phyloP scores from a whole-genome alignment of 2,329 filamentous ascomycete species.

The Paraphaeosphaeria sporulosa region DNA sequence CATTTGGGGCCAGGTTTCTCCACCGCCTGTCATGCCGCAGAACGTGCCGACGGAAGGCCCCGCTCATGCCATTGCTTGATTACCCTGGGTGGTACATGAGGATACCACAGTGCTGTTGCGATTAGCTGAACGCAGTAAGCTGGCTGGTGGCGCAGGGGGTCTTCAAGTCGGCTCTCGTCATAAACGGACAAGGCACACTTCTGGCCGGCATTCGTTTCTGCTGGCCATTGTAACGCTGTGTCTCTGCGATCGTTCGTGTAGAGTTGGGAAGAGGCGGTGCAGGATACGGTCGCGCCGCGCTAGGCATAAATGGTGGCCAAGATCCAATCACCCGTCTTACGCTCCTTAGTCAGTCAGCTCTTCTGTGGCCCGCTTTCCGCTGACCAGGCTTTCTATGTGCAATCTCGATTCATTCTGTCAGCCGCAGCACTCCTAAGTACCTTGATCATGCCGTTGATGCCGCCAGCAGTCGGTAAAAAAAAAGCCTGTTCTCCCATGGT shows the following conservation, averaged over 20 bases:
- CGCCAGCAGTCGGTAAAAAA: not conserved
- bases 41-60: not conserved
- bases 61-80: not conserved
- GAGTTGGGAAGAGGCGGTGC: slow-evolving; percentile 4
- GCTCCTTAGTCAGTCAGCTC: slow-evolving; percentile 2
- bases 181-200: slow-evolving; percentile 5
- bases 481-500: not conserved
- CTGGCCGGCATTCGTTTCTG: slow-evolving; percentile 2
- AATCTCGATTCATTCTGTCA: not conserved
- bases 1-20: not conserved
- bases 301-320: not conserved
- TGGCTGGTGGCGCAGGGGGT: slow-evolving; percentile 14
- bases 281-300: not conserved
- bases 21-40: not conserved
- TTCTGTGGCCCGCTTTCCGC: not conserved
- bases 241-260: not conserved
- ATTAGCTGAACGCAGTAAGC: slow-evolving; percentile 2
- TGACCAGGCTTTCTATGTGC: not conserved
- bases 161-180: not conserved
- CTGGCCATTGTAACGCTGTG: slow-evolving; percentile 14
- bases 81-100: slow-evolving; percentile 1
- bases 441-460: not conserved
- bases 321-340: not conserved
- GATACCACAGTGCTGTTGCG: slow-evolving; percentile 10
- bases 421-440: not conserved